These are phyloP conservation scores for Cucurbita ficifolia DNA, from an alignment of 306 rosid species.

Conservation along the genomic window DNA sequence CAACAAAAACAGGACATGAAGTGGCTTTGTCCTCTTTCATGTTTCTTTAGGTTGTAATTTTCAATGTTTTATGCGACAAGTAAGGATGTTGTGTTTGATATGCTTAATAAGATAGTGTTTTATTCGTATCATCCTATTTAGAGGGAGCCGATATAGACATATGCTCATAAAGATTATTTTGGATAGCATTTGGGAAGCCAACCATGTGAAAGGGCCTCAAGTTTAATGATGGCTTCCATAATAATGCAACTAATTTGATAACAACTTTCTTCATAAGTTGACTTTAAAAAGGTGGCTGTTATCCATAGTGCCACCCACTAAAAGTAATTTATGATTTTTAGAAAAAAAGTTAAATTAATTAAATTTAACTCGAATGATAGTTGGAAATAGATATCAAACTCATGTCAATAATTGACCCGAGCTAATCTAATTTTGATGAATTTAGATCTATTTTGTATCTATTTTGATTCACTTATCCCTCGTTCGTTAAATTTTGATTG, in stretches of 20 bases:
- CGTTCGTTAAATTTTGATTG: too few species aligned
- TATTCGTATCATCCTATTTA: not conserved
- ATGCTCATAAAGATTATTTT: not conserved
- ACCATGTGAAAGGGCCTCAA: not conserved
- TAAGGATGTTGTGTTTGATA: not conserved
- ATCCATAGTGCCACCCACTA: conserved; percentile 1
- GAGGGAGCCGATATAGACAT: not conserved
- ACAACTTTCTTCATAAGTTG: not conserved
- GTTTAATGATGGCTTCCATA: conserved; percentile 1
- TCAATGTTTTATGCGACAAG: not conserved
- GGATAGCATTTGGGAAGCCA: not conserved
- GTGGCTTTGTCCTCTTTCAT: not conserved
- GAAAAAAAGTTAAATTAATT: not conserved
- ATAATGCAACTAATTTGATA: not conserved
- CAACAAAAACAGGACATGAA: not conserved
- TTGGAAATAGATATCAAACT: too few species aligned
- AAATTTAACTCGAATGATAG: not conserved
- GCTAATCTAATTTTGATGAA: too few species aligned
- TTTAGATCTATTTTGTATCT: too few species aligned
- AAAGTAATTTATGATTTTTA: not conserved
- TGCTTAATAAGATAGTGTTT: not conserved
- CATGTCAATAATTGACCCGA: too few species aligned
- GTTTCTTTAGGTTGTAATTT: not conserved
- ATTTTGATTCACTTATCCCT: too few species aligned
- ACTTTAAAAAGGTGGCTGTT: not conserved